Evolutionary conservation across 164 flowering plant species (phyloP), one percentile per base, ranked within the genome.

Genomic region (Pachysandra terminalis): DNA sequence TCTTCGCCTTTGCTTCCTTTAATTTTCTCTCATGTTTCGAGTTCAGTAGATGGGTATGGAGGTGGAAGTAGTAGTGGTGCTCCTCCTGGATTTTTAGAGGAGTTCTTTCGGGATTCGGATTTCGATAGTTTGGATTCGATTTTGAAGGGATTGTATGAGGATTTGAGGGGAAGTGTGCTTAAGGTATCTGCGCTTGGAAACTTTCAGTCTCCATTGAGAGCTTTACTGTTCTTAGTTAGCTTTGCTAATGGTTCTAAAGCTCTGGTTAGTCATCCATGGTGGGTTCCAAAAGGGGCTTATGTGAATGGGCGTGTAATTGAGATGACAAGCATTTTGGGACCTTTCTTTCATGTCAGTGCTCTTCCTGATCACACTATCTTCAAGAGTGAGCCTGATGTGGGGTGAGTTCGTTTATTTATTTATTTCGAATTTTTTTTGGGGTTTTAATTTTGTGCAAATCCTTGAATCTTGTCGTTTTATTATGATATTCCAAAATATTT

Each of bases 301-400:
- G 75, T 88, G 81, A 92, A 89, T 72, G 99, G 99, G 14, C 85
- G 99, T 5, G 96, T 79, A 1, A 88, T 93, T 58, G 99, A 96
- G 75, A 87, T 92, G 93, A 86, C 97, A 0, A 96, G 98, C 78
- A 89, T 96, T 67, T 74, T 96, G 75, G 99, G 99, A 21, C 97
- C 97, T 15, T 96, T 96, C 64, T 93, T 96, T 68, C 99, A 90
- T 81, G 90, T 96, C 52, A 90, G 98, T 75, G 93, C 98, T 25
- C 78, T 96, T 80, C 97, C 97, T 57, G 99, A 96, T 85, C 87
- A 80, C 71, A 60, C 75, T 23, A 77, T 87, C 49, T 96, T 88
- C 82, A 85, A 83, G 84, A 84, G 90, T 68, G 86, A 83, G 72
- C 99, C 99, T 26, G 97, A 96, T 81, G 96, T 96, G 58, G 99